These are phyloP conservation scores for Solanum boliviense DNA, from an alignment of 257 asterid species.

Conservation along the genomic window DNA sequence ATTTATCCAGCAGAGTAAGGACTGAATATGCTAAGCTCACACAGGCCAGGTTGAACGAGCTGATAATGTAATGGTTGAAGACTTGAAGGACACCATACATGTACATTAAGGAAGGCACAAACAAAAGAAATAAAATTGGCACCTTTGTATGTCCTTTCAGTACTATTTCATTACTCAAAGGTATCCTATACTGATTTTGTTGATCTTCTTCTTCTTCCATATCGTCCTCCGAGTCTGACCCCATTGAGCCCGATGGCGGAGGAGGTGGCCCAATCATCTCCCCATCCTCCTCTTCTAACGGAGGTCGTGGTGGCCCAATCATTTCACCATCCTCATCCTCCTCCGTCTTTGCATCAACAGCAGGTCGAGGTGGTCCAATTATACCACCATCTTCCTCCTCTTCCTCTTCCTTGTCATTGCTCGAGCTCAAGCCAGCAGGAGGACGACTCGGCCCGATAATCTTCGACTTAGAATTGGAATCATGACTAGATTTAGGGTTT, in stretches of 20 bases:
- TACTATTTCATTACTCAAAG: constrained; percentile 87
- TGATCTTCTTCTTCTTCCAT: constrained; percentile 39
- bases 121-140: not conserved
- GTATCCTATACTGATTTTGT: constrained; percentile 47
- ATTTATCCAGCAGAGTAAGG: not conserved
- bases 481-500: constrained; percentile 17
- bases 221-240: constrained; percentile 53
- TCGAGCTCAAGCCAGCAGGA: not conserved
- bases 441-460: constrained; percentile 53
- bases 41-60: not conserved
- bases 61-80: not conserved
- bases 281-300: constrained; percentile 23
- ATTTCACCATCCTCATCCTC: constrained; percentile 23
- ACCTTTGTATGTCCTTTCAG: constrained; percentile 96
- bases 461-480: not conserved
- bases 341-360: constrained; percentile 12
- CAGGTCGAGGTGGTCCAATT: constrained; percentile 55
- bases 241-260: constrained; percentile 28
- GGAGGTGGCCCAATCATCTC: constrained; percentile 44
- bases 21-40: not conserved
- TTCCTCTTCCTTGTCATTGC: not conserved
- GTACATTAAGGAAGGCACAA: not conserved
- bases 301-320: constrained; percentile 67
- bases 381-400: constrained; percentile 13
- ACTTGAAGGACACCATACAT: not conserved